A percentile compares a stretch with the other conserved stretches of the same genome.
phyloP scores from a whole-genome alignment of 179 eudicot species.

The Spinacia oleracea region DNA sequence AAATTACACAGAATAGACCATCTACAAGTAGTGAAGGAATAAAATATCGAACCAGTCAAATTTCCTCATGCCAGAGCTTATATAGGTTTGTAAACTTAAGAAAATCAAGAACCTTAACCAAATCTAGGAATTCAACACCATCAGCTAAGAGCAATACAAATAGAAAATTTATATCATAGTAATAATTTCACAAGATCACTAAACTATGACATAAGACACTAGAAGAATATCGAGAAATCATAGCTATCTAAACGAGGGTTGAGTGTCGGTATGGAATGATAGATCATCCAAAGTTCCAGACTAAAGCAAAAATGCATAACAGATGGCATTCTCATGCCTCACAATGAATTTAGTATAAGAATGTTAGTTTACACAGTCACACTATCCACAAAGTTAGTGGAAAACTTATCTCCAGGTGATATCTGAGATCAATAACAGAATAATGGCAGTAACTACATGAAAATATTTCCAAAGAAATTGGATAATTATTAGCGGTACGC shows the following conservation, averaged over 20 bases:
- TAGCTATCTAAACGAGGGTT: not conserved
- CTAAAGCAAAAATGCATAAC: not conserved
- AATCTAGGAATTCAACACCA: not conserved
- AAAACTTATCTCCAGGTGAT: not conserved
- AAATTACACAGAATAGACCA: not conserved
- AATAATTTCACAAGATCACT: not conserved
- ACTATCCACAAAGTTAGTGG: not conserved
- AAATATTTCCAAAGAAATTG: not conserved
- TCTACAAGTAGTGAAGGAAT: not conserved
- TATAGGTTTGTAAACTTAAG: too few species aligned
- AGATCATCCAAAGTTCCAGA: not conserved
- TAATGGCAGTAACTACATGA: not conserved
- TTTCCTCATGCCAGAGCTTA: too few species aligned
- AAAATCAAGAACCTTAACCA: not conserved
- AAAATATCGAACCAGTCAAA: not conserved
- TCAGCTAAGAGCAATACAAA: not conserved
- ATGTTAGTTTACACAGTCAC: not conserved
- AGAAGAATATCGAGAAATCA: not conserved
- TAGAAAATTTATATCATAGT: not conserved
- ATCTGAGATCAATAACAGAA: not conserved
- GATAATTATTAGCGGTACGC: not conserved
- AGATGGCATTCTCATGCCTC: not conserved
- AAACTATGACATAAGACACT: not conserved
- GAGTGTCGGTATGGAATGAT: not conserved
- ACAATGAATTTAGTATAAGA: not conserved